Conservation (phyloP, 2,329 filamentous ascomycete genomes). For the Phialophora tarda region DNA sequence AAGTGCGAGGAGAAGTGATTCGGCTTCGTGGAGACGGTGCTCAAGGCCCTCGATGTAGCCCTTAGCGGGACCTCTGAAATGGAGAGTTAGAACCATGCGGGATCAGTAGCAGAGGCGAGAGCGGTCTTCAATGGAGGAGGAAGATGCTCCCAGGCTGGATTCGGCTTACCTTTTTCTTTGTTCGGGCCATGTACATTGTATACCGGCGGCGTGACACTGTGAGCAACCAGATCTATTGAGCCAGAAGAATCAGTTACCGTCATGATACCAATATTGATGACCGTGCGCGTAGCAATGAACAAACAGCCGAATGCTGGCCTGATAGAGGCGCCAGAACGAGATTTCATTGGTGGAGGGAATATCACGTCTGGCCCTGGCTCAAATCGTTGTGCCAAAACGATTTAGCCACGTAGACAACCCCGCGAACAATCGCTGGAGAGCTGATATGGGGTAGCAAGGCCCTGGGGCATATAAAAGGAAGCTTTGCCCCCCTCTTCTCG, state of each 20-base stretch:
- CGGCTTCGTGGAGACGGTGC: conserved; percentile 51
- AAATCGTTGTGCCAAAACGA: conserved; percentile 23
- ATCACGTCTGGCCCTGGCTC: conserved; percentile 10
- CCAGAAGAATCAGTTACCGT: conserved; percentile 20
- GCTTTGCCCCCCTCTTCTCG: neutral
- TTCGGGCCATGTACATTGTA: conserved; percentile 38
- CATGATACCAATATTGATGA: conserved; percentile 1
- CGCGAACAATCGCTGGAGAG: conserved; percentile 20
- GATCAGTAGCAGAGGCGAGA: neutral
- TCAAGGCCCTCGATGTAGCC: conserved; percentile 55
- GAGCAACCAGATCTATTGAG: conserved; percentile 33
- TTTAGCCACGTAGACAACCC: conserved; percentile 12
- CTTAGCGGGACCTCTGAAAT: conserved; percentile 52
- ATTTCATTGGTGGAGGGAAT: conserved; percentile 16
- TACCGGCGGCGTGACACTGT: conserved; percentile 35
- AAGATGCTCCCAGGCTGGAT: neutral
- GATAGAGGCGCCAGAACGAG: neutral
- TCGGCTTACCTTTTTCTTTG: conserved; percentile 36
- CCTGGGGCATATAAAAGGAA: conserved; percentile 22
- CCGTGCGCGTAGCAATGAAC: conserved; percentile 8
- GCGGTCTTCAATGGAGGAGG: neutral
- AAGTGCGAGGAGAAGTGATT: conserved; percentile 48
- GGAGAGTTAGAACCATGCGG: conserved; percentile 7
- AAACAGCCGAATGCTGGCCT: conserved; percentile 15
- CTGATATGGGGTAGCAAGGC: conserved; percentile 20